phyloP scores from a whole-genome alignment of 2,329 filamentous ascomycete species.

The Aspergillus puulaauensis region DNA sequence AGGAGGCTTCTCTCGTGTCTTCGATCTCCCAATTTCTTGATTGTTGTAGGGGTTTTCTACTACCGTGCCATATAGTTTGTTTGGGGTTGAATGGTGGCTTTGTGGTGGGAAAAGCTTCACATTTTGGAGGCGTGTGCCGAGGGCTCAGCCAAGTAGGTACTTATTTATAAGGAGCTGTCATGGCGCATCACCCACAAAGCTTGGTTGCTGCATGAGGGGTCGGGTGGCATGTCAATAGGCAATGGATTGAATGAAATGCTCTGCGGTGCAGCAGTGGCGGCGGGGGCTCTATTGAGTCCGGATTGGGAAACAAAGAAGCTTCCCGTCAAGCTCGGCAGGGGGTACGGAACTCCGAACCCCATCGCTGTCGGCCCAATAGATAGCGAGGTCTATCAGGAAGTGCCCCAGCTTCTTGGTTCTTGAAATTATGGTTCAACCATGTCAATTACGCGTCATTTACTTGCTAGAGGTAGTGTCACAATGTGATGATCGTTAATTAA shows the following conservation, averaged over 20 bases:
- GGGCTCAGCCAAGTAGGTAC: neutral
- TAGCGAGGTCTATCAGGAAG: no score
- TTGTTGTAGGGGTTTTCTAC: no score
- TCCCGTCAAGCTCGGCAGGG: neutral
- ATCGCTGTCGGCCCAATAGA: no score
- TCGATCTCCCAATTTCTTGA: neutral
- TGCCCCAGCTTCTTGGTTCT: no score
- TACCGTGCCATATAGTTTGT: no score
- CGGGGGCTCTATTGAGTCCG: constrained; percentile 2
- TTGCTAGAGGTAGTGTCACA: neutral
- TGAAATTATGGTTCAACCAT: no score
- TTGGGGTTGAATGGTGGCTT: neutral
- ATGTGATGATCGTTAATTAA: neutral
- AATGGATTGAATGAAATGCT: neutral
- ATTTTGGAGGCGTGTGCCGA: neutral
- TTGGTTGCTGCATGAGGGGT: neutral
- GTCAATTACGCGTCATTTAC: neutral
- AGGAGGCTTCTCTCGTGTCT: neutral
- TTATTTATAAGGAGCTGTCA: neutral
- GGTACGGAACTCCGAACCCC: no score
- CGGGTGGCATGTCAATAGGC: neutral
- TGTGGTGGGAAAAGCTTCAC: neutral
- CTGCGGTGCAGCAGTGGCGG: neutral
- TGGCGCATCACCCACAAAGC: neutral
- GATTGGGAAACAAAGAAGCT: constrained; percentile 6